Conservation (phyloP, 768 basidiomycete species). For the Lactarius hatsudake region DNA sequence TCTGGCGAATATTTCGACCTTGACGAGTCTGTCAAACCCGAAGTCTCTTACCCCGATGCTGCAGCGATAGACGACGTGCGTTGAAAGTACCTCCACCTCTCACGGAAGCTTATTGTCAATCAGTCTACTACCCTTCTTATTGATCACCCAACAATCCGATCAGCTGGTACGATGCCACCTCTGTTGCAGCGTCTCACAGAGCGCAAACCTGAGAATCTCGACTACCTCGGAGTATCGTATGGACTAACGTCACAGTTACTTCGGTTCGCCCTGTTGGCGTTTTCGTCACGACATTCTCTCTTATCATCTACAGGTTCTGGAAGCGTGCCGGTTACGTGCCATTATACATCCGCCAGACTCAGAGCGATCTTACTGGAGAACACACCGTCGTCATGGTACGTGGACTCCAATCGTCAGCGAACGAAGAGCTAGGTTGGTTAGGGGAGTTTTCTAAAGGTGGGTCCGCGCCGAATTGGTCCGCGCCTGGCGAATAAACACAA, state of each 20-base stretch:
- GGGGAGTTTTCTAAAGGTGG: conserved; percentile 83
- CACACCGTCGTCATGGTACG: conserved; percentile 95
- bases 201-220: conserved; percentile 82
- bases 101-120: conserved; percentile 3
- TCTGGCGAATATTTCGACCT: conserved; percentile 89
- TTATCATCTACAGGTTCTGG: conserved; percentile 68
- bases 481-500: not conserved
- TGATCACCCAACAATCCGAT: conserved; percentile 72
- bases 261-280: conserved; percentile 42
- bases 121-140: conserved; percentile 62
- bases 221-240: conserved; percentile 96
- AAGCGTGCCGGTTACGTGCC: conserved; percentile 91
- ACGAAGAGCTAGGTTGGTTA: conserved; percentile 74
- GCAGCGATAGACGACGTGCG: conserved; percentile 48
- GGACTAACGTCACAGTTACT: conserved; percentile 86
- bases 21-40: conserved; percentile 58
- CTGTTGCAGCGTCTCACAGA: conserved; percentile 88
- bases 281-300: not conserved
- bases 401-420: conserved; percentile 66
- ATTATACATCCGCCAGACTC: conserved; percentile 88
- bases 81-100: conserved; percentile 26
- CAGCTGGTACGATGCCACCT: conserved; percentile 82
- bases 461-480: conserved; percentile 21
- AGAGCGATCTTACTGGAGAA: conserved; percentile 94
- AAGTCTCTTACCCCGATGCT: conserved; percentile 60